Base-by-base conservation (phyloP, 352 stramenopile genomes). In the Phytophthora ramorum region DNA sequence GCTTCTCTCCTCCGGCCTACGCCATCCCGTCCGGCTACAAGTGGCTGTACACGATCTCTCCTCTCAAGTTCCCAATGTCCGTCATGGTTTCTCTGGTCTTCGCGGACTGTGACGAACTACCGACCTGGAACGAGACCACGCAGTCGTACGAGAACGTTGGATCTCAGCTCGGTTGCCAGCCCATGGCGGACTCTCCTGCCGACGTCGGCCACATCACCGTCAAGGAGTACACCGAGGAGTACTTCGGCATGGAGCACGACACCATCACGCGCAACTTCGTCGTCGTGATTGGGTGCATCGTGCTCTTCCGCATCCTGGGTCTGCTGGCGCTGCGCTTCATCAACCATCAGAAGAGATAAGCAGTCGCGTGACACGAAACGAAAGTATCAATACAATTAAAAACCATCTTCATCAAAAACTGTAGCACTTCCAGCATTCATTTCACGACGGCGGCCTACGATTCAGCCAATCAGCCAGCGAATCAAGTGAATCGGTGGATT, bases 1-100 rank as follows among this genome's bases (percentile, higher is more conserved):
- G 85, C 7, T 90, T 84, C 53, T 73, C 63, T 34, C 79, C 79
- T 20, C 76, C 76, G 8, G 65, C 66, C 6, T 65, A 61, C 22
- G 17, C 49, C 2, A 73, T 73, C 35, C 28, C 85, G 69, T 58
- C 81, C 64, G 37, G 47, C 14, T 63, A 69, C 58, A 55, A 12
- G 52, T 73, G 58, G 58, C 46, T 73, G 2, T 73, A 65, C 54
- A 60, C 7, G n/a, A 73, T 73, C 32, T 69, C 59, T 19, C 66
- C 66, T 12, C 35, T 61, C 9, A 30, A 35, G 4, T 73, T 69
- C 53, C 46, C 66, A 8, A n/a, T 73, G 22, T 51, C 46, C 2
- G 30, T 60, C 24, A 48, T 61, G 38, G 52, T 58, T 5, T 28
- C 65, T 3, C 51, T 75, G 0, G 52, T 71, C 2, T 84, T 84